phyloP scores from a whole-genome alignment of 208 protist genomes.

The Trypanosoma rangeli region DNA sequence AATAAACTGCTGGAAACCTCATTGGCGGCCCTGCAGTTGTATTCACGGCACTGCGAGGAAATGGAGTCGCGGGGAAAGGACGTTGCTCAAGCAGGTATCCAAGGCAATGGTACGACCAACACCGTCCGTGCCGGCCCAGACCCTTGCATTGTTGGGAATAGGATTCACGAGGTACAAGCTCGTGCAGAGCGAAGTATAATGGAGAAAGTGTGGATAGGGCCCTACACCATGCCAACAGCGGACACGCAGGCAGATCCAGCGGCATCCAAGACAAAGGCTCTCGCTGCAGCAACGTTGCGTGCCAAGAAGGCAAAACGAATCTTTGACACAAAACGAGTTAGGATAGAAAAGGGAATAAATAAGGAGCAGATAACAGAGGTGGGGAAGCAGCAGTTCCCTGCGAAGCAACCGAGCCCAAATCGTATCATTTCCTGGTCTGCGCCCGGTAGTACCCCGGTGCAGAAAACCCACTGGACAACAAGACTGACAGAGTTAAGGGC shows the following conservation, averaged over 20 bases:
- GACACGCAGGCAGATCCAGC: neutral
- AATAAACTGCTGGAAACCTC: neutral
- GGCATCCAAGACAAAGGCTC: neutral
- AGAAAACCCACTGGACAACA: neutral
- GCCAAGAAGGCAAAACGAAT: neutral
- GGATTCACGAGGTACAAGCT: neutral
- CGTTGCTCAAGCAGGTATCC: neutral
- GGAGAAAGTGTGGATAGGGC: neutral
- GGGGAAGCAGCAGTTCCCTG: neutral
- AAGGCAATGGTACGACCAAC: neutral
- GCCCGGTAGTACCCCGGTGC: neutral
- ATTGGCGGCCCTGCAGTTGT: neutral
- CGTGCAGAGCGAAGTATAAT: neutral
- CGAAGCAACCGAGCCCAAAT: neutral
- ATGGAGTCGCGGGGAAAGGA: conserved; percentile 5
- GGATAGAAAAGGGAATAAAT: neutral
- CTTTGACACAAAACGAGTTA: neutral
- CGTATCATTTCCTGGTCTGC: neutral
- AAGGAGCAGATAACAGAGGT: neutral
- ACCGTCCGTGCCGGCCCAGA: neutral
- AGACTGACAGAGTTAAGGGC: neutral
- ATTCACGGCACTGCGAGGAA: conserved; percentile 2
- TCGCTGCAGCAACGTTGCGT: neutral
- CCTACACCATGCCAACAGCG: neutral
- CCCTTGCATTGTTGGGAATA: neutral